Conservation (phyloP, 306 rosid species). For the Quercus cerris region DNA sequence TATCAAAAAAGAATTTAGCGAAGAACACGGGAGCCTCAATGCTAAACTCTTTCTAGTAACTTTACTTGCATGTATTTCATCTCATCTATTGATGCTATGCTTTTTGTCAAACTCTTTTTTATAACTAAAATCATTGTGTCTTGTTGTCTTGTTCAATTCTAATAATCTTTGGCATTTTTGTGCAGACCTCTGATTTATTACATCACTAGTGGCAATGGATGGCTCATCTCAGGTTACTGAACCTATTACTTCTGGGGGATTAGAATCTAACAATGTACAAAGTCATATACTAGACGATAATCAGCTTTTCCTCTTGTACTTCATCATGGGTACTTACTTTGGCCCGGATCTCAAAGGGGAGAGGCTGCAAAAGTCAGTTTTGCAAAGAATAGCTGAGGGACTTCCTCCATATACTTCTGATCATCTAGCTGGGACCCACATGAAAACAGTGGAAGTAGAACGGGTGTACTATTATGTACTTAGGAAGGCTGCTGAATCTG, state of each 20-base stretch:
- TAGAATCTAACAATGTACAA: constrained; percentile 17
- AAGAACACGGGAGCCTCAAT: no score
- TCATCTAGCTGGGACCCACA: constrained; percentile 40
- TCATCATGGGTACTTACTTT: constrained; percentile 56
- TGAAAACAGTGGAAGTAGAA: constrained; percentile 43
- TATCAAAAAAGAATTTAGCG: no score
- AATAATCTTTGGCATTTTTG: background rate
- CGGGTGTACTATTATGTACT: constrained; percentile 42
- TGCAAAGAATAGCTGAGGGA: constrained; percentile 63
- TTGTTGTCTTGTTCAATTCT: background rate
- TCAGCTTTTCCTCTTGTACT: constrained; percentile 49
- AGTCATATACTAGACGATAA: constrained; percentile 23
- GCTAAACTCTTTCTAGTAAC: no score
- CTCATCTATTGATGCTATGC: background rate
- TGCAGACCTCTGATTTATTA: background rate
- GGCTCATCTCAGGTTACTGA: constrained; percentile 13
- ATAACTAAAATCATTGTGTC: background rate
- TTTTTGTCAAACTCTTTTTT: background rate
- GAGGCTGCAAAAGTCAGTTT: constrained; percentile 36
- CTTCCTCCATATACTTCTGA: constrained; percentile 53
- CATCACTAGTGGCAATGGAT: constrained; percentile 11
- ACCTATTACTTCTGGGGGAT: constrained; percentile 4
- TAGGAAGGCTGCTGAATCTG: constrained; percentile 47
- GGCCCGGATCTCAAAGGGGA: constrained; percentile 56
- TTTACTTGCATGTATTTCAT: background rate